Evolutionary conservation across 139 green algal genomes (phyloP), one percentile per base, ranked within the genome.

Genomic region (Protoeuglena noctilucae): DNA sequence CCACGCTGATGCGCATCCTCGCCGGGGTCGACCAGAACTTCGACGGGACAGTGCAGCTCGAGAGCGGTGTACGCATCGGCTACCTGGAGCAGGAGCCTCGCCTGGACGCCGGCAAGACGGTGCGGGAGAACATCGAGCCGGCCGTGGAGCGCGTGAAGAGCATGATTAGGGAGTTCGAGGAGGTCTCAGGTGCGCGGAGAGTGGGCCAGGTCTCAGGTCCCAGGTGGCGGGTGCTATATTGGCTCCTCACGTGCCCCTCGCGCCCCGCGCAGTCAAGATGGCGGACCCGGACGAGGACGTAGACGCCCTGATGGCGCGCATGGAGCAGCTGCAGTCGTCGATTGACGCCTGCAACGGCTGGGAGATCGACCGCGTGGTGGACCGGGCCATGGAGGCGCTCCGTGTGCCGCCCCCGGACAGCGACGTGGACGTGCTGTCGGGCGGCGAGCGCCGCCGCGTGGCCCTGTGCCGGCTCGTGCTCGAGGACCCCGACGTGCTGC

Each of bases 371-470:
- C 69, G 76, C 34, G 61, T 74, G 25, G 31, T 85, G 62, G 71
- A 81, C 40, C 73, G 75, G 23, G 83, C 80, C 9, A 84, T 82
- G 70, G 75, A 93, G 25, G 76, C 78, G 2, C 69, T 89, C 54
- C 59, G 80, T 34, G 86, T 78, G 57, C 81, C 81, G 0, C 74
- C 81, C 14, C 31, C 48, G 2, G 71, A 86, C 22, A 67, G 70
- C 22, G 46, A 67, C 27, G 73, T 90, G 25, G 61, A 53, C 14
- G 56, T 67, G 1, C 60, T 86, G 45, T 77, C 56, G 30, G 83
- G 84, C 1, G 84, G 86, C 4, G 87, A 92, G 77, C 74, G 85
- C 18, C 73, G 85, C 55, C 75, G 85, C 4, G 80, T 95, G 22
- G 84, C 82, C 0, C 62, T 95, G 7, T 76, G 68, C 14, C 77